A percentile compares a stretch with the other conserved stretches of the same genome.
These are phyloP conservation scores for Carex parvula DNA, from an alignment of 176 grass and related monocot species.

Conservation along the genomic window DNA sequence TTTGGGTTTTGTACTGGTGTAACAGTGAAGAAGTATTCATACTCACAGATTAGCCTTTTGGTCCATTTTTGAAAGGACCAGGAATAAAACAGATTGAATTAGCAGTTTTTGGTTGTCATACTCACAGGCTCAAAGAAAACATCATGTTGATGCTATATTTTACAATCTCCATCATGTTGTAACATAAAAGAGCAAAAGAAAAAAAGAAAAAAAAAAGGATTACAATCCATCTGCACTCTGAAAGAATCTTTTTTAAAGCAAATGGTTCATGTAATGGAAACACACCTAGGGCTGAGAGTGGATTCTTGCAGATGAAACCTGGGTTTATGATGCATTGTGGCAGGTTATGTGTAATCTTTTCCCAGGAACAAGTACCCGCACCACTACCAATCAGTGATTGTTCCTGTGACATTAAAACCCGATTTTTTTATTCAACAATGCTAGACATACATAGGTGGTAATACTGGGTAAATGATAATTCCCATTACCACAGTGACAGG, in stretches of 20 bases:
- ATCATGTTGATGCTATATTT: not conserved
- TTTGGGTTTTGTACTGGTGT: not conserved
- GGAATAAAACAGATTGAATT: not conserved
- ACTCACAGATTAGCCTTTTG: not conserved
- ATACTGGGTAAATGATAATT: not conserved
- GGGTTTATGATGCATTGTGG: slow-evolving; percentile 21
- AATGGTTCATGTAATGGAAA: not conserved
- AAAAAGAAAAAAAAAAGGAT: not conserved
- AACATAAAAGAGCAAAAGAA: slow-evolving; percentile 1
- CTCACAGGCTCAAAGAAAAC: not conserved
- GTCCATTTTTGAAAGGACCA: not conserved
- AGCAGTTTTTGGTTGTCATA: not conserved
- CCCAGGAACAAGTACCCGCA: slow-evolving; percentile 39
- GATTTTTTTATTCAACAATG: slow-evolving; percentile 3
- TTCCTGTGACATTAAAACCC: slow-evolving; percentile 41
- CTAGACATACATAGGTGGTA: not conserved
- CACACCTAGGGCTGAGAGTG: slow-evolving; percentile 36
- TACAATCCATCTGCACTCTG: not conserved
- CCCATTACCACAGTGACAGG: not conserved
- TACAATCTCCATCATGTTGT: not conserved
- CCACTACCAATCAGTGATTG: slow-evolving; percentile 41
- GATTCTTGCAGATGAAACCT: slow-evolving; percentile 14
- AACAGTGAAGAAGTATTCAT: not conserved
- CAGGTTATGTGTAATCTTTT: slow-evolving; percentile 40
- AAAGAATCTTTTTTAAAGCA: not conserved